Evolutionary conservation across 192 early-diverging fungal genomes (phyloP).

Genomic region (Rhizophagus sp.): DNA sequence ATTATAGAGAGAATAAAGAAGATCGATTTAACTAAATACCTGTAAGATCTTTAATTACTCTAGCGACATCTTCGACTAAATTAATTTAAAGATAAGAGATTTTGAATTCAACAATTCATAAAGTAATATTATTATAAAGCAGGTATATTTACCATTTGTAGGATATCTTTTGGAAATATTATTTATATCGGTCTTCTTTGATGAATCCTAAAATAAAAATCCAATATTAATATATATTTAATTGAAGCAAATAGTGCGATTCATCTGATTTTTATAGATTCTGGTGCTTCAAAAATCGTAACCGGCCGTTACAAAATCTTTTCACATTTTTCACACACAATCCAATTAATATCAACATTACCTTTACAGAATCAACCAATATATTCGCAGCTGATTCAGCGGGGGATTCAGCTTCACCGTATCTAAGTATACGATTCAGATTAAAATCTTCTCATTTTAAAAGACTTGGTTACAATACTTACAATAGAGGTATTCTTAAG

Average conservation of each 20-base stretch:
- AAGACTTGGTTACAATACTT: conserved; percentile 9
- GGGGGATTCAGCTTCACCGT: conserved; percentile 64
- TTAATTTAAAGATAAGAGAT: background rate
- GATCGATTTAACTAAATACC: conserved; percentile 33
- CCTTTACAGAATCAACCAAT: conserved; percentile 66
- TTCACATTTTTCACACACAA: no score
- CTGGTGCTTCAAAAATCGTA: no score
- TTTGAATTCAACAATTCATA: background rate
- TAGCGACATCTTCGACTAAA: conserved; percentile 67
- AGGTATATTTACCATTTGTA: conserved; percentile 62
- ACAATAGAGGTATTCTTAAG: conserved; percentile 80
- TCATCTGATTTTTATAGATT: background rate
- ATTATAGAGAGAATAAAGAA: background rate
- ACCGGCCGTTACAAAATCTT: no score
- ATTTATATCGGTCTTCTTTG: conserved; percentile 64
- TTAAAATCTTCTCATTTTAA: background rate
- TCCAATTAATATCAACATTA: conserved; percentile 21
- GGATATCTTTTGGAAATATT: conserved; percentile 73
- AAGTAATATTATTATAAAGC: background rate
- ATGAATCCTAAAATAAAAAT: conserved; percentile 35
- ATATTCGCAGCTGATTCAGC: conserved; percentile 78
- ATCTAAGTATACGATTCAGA: conserved; percentile 34
- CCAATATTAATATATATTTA: background rate
- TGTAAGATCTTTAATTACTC: conserved; percentile 64
- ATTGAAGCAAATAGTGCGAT: background rate